Base-by-base conservation (phyloP, 2,329 filamentous ascomycete genomes). In the Ceratocystiopsis minuta region DNA sequence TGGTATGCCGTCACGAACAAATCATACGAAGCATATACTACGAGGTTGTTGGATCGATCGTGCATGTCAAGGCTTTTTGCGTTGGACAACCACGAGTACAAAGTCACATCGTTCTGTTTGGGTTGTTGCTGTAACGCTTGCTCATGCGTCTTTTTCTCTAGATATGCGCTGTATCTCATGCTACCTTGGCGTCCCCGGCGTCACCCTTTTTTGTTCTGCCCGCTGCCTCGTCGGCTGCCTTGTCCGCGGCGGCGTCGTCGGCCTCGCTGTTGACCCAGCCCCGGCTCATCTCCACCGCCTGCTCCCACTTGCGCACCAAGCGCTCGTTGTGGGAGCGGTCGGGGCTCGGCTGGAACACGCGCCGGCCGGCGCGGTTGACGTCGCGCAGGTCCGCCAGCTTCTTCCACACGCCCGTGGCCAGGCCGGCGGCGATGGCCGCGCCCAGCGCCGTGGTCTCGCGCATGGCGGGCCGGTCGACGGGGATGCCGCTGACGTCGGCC, bases 391-490 rank as follows among this genome's bases (percentile, higher is more conserved):
- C 81, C 24, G 76, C 70, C 44, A 90, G 75, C 53, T 75, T 70
- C 48, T 73, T 70, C 83, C 85, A 93, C 32, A 88, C 73, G 37
- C 72, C 78, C 13, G 82, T 75, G 10, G 85, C 84, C 45, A 93
- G 75, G n/a, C 82, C 86, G 10, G 86, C 86, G 15, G 86, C 84
- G 51, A 93, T 88, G 38, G 86, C 86, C 14, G 86, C 85, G 20
- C 86, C 86, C 2, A 94, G 70, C 1, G 85, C 80, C 1, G 86
- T 94, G 4, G 85, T 92, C 64, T 94, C 86, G 44, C 82, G 78
- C 86, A 94, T 93, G 43, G 75, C 70, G 0, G 86, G 86, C 18
- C 86, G 76, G 57, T 87, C 75, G 46, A 94, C 80, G 24, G 78
- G 80, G 50, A 93, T 90, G 43, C 77, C 63, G 51, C 81, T 84